Conservation (phyloP, 2,329 filamentous ascomycete species). For the Fusarium praegraminearum region DNA sequence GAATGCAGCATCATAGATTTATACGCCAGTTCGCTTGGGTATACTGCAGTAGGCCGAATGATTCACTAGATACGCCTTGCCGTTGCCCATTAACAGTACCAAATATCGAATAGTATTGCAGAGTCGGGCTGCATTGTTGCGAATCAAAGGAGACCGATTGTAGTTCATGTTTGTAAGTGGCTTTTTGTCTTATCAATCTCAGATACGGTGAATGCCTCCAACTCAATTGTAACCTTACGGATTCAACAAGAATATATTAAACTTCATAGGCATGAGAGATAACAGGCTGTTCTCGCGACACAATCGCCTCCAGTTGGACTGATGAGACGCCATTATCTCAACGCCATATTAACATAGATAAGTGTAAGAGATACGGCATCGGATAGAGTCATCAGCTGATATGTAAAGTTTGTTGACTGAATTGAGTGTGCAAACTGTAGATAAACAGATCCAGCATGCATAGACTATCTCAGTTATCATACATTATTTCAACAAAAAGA, state of each 20-base stretch:
- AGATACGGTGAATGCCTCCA: background rate
- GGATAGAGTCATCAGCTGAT: background rate
- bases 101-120: background rate
- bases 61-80: background rate
- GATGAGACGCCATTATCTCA: background rate
- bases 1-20: background rate
- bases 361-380: background rate
- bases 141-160: background rate
- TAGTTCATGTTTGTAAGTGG: background rate
- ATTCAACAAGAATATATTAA: background rate
- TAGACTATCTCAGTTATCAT: background rate
- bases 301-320: background rate
- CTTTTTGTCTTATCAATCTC: background rate
- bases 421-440: background rate
- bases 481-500: constrained; percentile 1
- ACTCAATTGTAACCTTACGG: background rate
- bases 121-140: background rate
- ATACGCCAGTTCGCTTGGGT: background rate
- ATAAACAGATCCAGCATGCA: background rate
- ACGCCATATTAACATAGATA: background rate
- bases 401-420: background rate
- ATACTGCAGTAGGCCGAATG: background rate
- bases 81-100: background rate
- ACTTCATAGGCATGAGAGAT: background rate
- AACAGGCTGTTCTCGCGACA: background rate